These are phyloP conservation scores for Atractiella rhizophila DNA, from an alignment of 768 basidiomycete species.

Conservation along the genomic window DNA sequence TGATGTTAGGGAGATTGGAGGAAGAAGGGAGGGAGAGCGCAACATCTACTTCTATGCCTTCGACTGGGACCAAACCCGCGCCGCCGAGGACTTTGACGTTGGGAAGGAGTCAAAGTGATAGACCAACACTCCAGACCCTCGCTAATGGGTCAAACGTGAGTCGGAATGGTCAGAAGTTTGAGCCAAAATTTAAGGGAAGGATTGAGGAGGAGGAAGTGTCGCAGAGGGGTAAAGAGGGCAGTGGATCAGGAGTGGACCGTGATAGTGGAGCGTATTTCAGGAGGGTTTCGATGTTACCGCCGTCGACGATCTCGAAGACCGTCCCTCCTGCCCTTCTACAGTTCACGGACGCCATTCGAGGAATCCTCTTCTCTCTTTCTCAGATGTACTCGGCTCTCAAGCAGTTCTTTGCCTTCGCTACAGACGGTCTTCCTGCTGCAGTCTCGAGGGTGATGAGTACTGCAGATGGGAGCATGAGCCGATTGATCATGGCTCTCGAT, in stretches of 20 bases:
- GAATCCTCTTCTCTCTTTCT: conserved; percentile 69
- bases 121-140: neutral
- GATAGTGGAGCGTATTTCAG: conserved; percentile 85
- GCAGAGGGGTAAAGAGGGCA: conserved; percentile 14
- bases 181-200: neutral
- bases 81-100: no score
- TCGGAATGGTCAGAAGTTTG: neutral
- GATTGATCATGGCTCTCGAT: conserved; percentile 66
- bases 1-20: neutral
- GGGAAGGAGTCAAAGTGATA: no score
- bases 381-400: conserved; percentile 73
- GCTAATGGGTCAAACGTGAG: neutral
- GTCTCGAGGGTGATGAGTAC: conserved; percentile 66
- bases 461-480: conserved; percentile 51
- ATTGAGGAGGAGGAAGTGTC: conserved; percentile 4
- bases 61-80: no score
- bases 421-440: conserved; percentile 55
- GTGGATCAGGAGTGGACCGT: conserved; percentile 35
- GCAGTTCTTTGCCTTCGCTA: conserved; percentile 58
- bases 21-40: neutral
- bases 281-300: conserved; percentile 53
- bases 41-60: no score
- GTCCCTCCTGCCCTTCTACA: conserved; percentile 43
- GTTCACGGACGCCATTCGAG: conserved; percentile 67
- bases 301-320: conserved; percentile 33